Base-by-base conservation (phyloP, 495 filamentous ascomycete species). In the Friedmanniomyces simplex region DNA sequence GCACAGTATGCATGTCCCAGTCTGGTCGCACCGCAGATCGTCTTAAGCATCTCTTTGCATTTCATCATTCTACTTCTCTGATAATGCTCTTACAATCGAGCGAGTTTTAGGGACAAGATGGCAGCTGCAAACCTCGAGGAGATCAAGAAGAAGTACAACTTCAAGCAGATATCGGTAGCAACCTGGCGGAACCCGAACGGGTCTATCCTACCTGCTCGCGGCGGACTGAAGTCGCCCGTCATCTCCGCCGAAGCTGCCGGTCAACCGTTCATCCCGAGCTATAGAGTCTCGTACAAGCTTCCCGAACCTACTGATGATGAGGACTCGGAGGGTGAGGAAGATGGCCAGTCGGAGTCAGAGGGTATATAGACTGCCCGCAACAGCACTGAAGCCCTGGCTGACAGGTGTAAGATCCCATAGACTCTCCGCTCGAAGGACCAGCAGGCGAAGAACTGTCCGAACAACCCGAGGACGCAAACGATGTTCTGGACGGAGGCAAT, bases 241-340 rank as follows among this genome's bases (percentile, higher is more conserved):
- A 12, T 55, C 5, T 50, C 55, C 11, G 58, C 61, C 12, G 56
- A 47, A 53, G 59, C 25, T 22, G 55, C 45, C 10, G 47, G 14
- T 7, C 28, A 24, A 18, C 41, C 49, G 8, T 57, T 53, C 24
- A 34, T 51, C 2, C 48, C 59, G 13, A 39, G 49, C 6, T 63
- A 63, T 36, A 63, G 45, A 48, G 55, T 63, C 11, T 21, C 11
- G 11, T 59, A 58, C 26, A 42, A 48, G 14, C 34, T 46, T 37
- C 61, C 61, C 0, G 42, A 59, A 39, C 50, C 51, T 13, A 63
- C 56, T 7, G 61, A 59, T 32, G 61, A 63, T n/a, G 61, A 62
- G 32, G 59, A 39, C 12, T 58, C 55, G 39, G 59, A 62, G 18
- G 50, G 26, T 5, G 50, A 57, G 11, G 47, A 36, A 16, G 41